A percentile compares a stretch with the other conserved stretches of the same genome.
These are phyloP conservation scores for Goffeauzyma gilvescens DNA, from an alignment of 768 basidiomycete species.

Conservation along the genomic window DNA sequence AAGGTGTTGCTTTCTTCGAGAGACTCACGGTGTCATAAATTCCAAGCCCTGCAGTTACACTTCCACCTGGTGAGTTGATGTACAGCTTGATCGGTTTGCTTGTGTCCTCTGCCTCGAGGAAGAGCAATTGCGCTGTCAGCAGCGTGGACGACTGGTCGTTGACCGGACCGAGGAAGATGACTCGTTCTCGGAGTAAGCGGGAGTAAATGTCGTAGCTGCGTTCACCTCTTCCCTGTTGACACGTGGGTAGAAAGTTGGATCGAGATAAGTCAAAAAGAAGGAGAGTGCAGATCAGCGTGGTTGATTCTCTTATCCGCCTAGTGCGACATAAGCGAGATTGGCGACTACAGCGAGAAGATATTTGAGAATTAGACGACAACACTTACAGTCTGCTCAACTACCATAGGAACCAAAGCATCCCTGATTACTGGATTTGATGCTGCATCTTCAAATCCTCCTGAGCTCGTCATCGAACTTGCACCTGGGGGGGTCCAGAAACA, in stretches of 20 bases:
- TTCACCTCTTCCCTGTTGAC: constrained; percentile 25
- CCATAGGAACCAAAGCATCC: constrained; percentile 55
- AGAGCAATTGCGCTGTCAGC: constrained; percentile 76
- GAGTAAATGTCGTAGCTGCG: constrained; percentile 78
- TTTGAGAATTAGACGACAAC: not conserved
- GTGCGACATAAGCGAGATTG: no score
- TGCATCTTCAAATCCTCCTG: constrained; percentile 9
- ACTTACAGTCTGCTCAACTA: constrained; percentile 74
- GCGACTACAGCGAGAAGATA: not conserved
- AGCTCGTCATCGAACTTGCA: no score
- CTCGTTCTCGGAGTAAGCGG: constrained; percentile 71
- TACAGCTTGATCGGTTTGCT: constrained; percentile 88
- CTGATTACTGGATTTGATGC: constrained; percentile 15
- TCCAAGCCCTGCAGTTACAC: constrained; percentile 84
- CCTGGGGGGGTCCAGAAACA: no score
- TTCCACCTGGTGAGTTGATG: constrained; percentile 91
- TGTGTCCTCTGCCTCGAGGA: constrained; percentile 87
- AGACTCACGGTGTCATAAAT: constrained; percentile 82
- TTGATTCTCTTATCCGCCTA: no score
- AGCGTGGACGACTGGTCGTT: constrained; percentile 74
- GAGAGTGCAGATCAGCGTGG: not conserved
- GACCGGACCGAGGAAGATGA: constrained; percentile 94
- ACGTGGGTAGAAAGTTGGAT: not conserved
- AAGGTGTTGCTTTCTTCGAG: no score
- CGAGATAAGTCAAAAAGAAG: not conserved